Percentiles rank a stretch among this genome's conserved stretches.
Evolutionary conservation across 805 yeast species (phyloP).

Genomic region (Kodamaea laetipori): DNA sequence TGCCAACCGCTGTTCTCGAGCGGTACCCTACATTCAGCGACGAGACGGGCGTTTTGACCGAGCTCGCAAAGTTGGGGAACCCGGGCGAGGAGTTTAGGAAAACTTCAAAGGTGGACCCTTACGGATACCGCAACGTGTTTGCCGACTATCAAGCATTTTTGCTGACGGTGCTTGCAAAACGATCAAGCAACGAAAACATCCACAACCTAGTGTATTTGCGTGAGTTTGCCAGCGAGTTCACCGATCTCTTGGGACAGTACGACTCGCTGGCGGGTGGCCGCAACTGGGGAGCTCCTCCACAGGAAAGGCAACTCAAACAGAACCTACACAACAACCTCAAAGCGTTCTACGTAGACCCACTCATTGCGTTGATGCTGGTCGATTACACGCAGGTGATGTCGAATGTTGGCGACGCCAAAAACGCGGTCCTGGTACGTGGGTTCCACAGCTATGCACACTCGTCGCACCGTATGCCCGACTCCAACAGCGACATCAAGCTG

Average conservation of each 20-base stretch:
- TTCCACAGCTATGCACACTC: conserved; percentile 19
- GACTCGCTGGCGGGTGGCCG: conserved; percentile 14
- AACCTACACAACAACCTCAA: conserved; percentile 36
- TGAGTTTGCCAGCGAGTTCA: conserved; percentile 21
- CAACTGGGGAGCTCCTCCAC: neutral
- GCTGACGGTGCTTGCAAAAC: conserved; percentile 12
- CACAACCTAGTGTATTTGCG: conserved; percentile 17
- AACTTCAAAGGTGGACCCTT: conserved; percentile 21
- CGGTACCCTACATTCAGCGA: conserved; percentile 1
- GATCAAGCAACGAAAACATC: conserved; percentile 14
- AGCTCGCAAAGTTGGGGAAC: conserved; percentile 18
- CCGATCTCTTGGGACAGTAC: conserved; percentile 21
- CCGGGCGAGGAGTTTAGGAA: conserved; percentile 12
- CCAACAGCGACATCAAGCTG: conserved; percentile 12
- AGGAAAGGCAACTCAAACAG: conserved; percentile 31
- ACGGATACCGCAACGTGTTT: conserved; percentile 22
- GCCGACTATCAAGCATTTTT: conserved; percentile 27
- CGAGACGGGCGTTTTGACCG: conserved; percentile 12
- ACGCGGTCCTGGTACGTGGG: conserved; percentile 26
- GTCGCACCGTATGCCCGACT: neutral
- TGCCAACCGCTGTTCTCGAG: neutral
- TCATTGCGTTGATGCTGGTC: conserved; percentile 36
- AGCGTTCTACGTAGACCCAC: conserved; percentile 41
- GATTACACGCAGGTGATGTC: conserved; percentile 32
- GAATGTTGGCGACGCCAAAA: conserved; percentile 30